Base-by-base conservation (phyloP, 208 protist species). In the Eutreptiella sp. region DNA sequence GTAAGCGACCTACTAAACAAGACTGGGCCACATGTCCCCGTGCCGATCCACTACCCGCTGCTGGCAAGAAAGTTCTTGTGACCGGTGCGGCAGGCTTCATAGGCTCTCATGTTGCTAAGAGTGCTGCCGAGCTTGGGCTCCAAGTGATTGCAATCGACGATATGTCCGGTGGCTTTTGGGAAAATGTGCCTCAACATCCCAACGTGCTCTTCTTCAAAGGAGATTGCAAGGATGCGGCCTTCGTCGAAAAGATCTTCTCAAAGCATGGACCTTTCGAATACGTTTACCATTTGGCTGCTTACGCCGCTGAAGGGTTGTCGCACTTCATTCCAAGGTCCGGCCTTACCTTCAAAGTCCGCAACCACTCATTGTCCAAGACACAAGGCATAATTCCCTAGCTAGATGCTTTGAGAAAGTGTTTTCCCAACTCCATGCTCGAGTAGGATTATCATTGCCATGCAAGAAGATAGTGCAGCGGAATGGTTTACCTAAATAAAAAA, bases 61-160 rank as follows among this genome's bases (percentile, higher is more conserved):
- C n/a, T n/a, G 45, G 45, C 14, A 50, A 50, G 45, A 50, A 50
- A n/a, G 45, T 50, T 14, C 45, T 50, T 14, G 45, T 50, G 45
- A 50, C 45, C 16, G 45, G 45, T 16, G 45, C 45, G 29, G 45
- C 45, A 39, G 45, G 45, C 19, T 50, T 50, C 29, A 50, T 50
- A 42, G 45, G 45, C 14, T 50, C 45, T n/a, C 45, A 50, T n/a
- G 45, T 50, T 14, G 45, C 45, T 16, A 38, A 50, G 45, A 16
- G 35, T n/a, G 16, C 16, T 50, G 19, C 29, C 14, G 14, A 27
- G 29, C 29, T 50, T 16, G 45, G 45, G 14, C 16, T 50, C 16
- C 14, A 14, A 27, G 45, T 50, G 29, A 23, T 50, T 50, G 45
- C 16, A 16, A 50, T 50, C 14, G 45, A 50, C 29, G 45, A 50